Conservation (phyloP, 2,329 filamentous ascomycete species). For the Beauveria varroae region DNA sequence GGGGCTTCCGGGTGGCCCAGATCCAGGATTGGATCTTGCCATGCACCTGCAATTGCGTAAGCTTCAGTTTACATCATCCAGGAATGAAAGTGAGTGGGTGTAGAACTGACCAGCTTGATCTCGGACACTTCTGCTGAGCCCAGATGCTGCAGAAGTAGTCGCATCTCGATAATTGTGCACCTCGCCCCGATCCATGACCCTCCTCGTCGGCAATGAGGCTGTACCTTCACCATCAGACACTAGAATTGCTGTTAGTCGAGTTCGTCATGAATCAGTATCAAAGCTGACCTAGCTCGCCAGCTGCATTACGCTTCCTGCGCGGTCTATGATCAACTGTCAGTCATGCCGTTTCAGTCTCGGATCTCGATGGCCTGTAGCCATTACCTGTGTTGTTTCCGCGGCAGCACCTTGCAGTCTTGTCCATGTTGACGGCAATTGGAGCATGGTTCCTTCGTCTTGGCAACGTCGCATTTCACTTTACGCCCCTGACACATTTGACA, state of each 20-base stretch:
- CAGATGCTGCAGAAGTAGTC: background rate
- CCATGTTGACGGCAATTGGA: background rate
- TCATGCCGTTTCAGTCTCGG: background rate
- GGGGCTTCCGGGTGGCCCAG: background rate
- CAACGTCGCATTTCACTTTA: slow-evolving; percentile 7
- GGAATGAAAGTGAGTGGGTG: background rate
- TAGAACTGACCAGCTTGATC: background rate
- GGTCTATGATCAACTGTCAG: background rate
- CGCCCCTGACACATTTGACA: background rate
- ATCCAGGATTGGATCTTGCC: background rate
- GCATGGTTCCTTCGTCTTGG: background rate
- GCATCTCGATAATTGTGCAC: background rate
- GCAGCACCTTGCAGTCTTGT: background rate
- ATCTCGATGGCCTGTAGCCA: background rate
- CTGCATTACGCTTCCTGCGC: background rate
- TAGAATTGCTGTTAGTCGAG: background rate
- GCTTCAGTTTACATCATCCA: background rate
- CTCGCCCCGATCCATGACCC: background rate
- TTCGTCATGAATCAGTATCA: too few species aligned
- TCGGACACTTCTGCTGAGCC: background rate
- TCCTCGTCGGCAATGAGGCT: background rate
- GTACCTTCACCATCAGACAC: background rate
- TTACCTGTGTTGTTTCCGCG: slow-evolving; percentile 4
- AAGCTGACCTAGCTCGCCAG: background rate
- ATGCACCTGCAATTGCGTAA: background rate